Evolutionary conservation across 306 rosid species (phyloP).

Genomic region (Bauhinia variegata): DNA sequence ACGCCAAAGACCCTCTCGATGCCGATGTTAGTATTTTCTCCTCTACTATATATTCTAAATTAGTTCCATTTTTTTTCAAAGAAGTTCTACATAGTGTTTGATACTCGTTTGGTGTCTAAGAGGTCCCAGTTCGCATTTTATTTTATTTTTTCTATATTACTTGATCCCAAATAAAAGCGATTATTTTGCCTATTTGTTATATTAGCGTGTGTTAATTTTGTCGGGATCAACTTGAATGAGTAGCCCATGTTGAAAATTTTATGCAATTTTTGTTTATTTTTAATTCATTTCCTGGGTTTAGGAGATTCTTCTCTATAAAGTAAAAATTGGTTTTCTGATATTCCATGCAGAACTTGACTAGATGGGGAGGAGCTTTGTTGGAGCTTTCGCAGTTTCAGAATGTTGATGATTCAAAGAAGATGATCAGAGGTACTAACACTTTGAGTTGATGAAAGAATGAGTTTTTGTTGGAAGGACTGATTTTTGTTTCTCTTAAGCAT

Average conservation of each 20-base stretch:
- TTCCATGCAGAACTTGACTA: slow-evolving; percentile 71
- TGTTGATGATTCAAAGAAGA: slow-evolving; percentile 61
- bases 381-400: slow-evolving; percentile 87
- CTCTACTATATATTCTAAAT: background rate
- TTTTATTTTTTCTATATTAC: background rate
- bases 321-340: background rate
- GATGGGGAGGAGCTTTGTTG: slow-evolving; percentile 86
- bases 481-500: too few species aligned
- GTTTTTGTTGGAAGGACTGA: too few species aligned
- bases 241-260: background rate
- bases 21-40: slow-evolving; percentile 60
- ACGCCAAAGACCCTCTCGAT: slow-evolving; percentile 69
- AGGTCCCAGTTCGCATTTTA: background rate
- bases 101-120: background rate
- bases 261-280: background rate
- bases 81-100: background rate
- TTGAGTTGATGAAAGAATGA: too few species aligned
- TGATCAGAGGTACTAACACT: slow-evolving; percentile 57
- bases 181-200: background rate
- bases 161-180: background rate
- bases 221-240: background rate
- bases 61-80: background rate
- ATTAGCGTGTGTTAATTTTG: background rate
- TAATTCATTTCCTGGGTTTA: background rate
- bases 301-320: background rate